A percentile compares a stretch with the other conserved stretches of the same genome.
Conservation (phyloP, 2,329 filamentous ascomycete genomes). For the Diaporthe sp. region DNA sequence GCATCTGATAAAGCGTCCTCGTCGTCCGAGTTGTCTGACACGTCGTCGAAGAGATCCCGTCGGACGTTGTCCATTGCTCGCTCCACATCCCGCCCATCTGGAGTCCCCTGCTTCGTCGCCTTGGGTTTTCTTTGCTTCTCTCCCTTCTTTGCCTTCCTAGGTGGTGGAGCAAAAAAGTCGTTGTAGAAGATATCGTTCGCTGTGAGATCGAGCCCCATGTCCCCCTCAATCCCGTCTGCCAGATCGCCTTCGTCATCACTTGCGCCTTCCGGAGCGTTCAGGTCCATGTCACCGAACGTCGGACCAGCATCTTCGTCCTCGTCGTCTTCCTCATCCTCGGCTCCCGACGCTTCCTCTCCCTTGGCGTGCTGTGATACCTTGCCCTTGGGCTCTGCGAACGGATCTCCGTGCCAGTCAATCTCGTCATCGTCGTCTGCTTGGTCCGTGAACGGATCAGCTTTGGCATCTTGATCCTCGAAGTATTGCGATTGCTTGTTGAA, state of each 20-base stretch:
- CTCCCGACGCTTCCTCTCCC: slow-evolving; percentile 46
- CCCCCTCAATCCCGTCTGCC: slow-evolving; percentile 67
- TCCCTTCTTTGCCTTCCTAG: slow-evolving; percentile 75
- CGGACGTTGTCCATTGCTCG: slow-evolving; percentile 89
- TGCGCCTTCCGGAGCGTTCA: slow-evolving; percentile 79
- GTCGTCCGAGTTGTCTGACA: slow-evolving; percentile 74
- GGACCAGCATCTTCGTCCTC: slow-evolving; percentile 83
- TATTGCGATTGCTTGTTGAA: slow-evolving; percentile 96
- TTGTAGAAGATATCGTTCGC: slow-evolving; percentile 92
- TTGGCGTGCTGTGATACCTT: slow-evolving; percentile 45
- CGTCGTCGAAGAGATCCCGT: slow-evolving; percentile 90
- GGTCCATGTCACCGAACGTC: slow-evolving; percentile 84
- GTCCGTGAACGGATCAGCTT: slow-evolving; percentile 81
- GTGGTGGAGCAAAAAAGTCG: slow-evolving; percentile 92
- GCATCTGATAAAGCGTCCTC: slow-evolving; percentile 75
- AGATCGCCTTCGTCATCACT: slow-evolving; percentile 70
- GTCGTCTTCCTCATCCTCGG: slow-evolving; percentile 56
- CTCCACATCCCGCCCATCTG: slow-evolving; percentile 78
- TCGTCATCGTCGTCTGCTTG: slow-evolving; percentile 86
- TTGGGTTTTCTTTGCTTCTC: slow-evolving; percentile 56
- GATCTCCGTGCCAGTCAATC: slow-evolving; percentile 89
- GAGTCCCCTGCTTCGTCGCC: slow-evolving; percentile 55
- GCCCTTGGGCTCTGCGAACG: slow-evolving; percentile 59
- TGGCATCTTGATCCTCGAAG: slow-evolving; percentile 87
- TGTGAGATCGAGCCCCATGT: slow-evolving; percentile 67